Percentiles rank a stretch among this genome's conserved stretches.
These are phyloP conservation scores for Saturnispora zaruensis DNA, from an alignment of 805 yeast genomes.

Conservation along the genomic window DNA sequence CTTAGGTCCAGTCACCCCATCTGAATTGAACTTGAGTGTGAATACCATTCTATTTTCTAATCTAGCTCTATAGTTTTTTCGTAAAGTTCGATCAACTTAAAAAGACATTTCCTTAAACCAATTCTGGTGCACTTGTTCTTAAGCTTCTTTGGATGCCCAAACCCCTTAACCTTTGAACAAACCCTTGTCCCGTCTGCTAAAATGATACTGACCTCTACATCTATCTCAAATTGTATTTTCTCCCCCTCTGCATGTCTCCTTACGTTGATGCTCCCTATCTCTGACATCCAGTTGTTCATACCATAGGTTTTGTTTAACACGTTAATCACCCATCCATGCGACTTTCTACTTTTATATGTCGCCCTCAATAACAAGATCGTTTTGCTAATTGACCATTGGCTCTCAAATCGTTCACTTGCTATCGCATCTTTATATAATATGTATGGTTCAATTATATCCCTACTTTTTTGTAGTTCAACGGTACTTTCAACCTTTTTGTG, in stretches of 20 bases:
- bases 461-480: background rate
- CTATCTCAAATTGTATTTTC: background rate
- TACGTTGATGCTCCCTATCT: background rate
- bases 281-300: constrained; percentile 39
- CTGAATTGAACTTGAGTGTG: background rate
- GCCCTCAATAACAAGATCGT: constrained; percentile 15
- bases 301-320: constrained; percentile 40
- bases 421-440: constrained; percentile 17
- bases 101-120: background rate
- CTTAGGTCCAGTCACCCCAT: background rate
- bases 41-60: background rate
- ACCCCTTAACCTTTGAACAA: background rate
- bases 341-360: background rate
- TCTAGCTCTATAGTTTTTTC: constrained; percentile 2
- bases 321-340: background rate
- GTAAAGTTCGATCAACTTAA: constrained; percentile 3
- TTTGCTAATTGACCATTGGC: constrained; percentile 22
- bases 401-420: constrained; percentile 22
- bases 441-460: constrained; percentile 16
- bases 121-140: constrained; percentile 1
- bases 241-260: background rate
- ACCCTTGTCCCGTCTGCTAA: constrained; percentile 4
- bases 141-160: background rate
- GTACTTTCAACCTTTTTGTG: background rate
- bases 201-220: background rate